Base-by-base conservation (phyloP, 2,329 filamentous ascomycete species). In the Stemphylium vesicarium region DNA sequence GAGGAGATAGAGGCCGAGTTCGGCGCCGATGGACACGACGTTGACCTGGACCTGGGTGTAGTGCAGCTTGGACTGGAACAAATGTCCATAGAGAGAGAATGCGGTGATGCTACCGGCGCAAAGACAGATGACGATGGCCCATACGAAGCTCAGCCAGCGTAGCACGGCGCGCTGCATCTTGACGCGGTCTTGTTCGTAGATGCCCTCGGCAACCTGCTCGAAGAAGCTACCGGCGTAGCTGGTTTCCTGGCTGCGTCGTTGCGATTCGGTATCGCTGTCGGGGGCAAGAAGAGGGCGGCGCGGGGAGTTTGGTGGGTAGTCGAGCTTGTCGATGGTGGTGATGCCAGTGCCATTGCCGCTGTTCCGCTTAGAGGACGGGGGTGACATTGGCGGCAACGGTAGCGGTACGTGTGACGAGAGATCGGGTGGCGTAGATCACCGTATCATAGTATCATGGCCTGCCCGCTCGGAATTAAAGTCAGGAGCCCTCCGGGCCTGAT, bases 41-140 rank as follows among this genome's bases (percentile, higher is more conserved):
- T 98, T 98, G 76, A 99, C 92, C 74, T 95, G 91, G 59, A 95
- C 85, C 77, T 99, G 95, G 3, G 88, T 89, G 78, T 98, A 99
- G 70, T 87, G 89, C 46, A 99, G 82, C 39, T 88, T 87, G 50
- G 89, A 88, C 75, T 96, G 91, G 78, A 99, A 92, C 42, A 96
- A 82, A 64, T 91, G 93, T 8, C 90, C 95, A 74, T 98, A 99
- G 29, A 99, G 86, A 32, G 92, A 96, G 80, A 95, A 99, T 43
- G 92, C 90, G 44, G 92, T 92, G 69, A 98, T 91, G 68, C 91
- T 96, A 58, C 94, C 95, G 26, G 92, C 94, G 73, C 91, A 95
- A 29, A 97, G 83, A 64, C 84, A 86, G 69, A 80, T 85, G 56
- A 88, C 71, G 50, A 88, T 78, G 32, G 84, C 85, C 82, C 82